Evolutionary conservation across 2,329 filamentous ascomycete species (phyloP), one percentile per base, ranked within the genome.

Genomic region (Colletotrichum orbiculare): DNA sequence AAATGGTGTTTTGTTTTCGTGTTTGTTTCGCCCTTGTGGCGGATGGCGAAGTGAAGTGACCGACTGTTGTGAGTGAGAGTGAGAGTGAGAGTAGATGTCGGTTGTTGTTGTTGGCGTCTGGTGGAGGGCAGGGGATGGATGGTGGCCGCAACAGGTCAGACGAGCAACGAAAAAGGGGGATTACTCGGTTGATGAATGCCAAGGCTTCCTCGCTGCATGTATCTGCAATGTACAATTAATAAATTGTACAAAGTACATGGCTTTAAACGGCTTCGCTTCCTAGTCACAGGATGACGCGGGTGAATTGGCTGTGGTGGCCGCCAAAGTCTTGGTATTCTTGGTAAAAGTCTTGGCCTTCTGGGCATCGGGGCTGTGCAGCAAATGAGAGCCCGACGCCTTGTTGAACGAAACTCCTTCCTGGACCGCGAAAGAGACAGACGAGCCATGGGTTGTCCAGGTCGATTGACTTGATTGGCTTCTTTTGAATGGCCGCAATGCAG

Each of bases 331-430:
- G 66, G 66, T 66, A 67, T 57, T 66, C 66, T 66, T 67, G 66
- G 62, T 66, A 66, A 3, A 25, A 15, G 63, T 62, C 66, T 67
- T 67, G 66, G 66, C 66, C 57, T 66, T 66, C 66, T 67, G 66
- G 66, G 66, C 66, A 66, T 59, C 57, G 66, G 66, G 66, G 66
- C 66, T 67, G 66, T 67, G 66, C 66, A 65, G 50, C 65, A 67
- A 66, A 66, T 66, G 63, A 66, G 42, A 46, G 56, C 56, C 60
- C 52, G n/a, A 46, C 45, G 35, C 17, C 39, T 35, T 42, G 37
- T 56, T 48, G 54, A 39, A 56, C 54, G 33, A 38, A 35, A 46
- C 34, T 25, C 9, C 25, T 15, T 41, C 37, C 12, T 56, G 37
- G 37, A 43, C 38, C 46, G 38, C 55, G 50, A 58, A 58, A 33